phyloP scores from a whole-genome alignment of 129 eudicot species.

The Calendula officinalis region DNA sequence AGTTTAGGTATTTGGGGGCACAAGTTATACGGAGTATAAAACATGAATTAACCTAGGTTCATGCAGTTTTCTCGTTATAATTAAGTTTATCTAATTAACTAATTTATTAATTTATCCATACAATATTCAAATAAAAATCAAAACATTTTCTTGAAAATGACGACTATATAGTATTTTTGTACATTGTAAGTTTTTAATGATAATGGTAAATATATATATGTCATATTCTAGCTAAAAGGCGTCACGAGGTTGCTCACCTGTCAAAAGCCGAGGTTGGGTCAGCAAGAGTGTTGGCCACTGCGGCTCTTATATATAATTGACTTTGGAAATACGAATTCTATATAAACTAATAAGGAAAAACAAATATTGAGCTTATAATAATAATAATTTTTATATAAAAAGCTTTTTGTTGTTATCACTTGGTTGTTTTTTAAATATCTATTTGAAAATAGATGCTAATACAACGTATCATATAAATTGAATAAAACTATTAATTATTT shows the following conservation, averaged over 20 bases:
- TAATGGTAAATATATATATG: conserved; percentile 15
- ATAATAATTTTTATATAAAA: background rate
- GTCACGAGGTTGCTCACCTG: conserved; percentile 23
- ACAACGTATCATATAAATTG: too few relatives aligned
- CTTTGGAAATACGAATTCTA: conserved; percentile 11
- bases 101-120: background rate
- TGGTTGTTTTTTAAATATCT: background rate
- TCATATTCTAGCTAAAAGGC: conserved; percentile 9
- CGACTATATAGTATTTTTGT: background rate
- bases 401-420: conserved; percentile 4
- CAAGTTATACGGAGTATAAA: too few relatives aligned
- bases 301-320: conserved; percentile 2
- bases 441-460: background rate
- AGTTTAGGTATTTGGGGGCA: too few relatives aligned
- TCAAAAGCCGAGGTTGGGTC: conserved; percentile 13
- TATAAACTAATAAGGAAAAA: background rate
- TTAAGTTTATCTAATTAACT: too few relatives aligned
- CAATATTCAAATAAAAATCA: background rate
- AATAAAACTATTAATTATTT: too few relatives aligned
- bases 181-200: background rate
- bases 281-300: conserved; percentile 17
- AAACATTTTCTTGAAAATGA: background rate
- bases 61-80: too few relatives aligned
- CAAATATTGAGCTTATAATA: background rate
- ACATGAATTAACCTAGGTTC: too few relatives aligned